Base-by-base conservation (phyloP, 208 protist species). In the Trypanosoma congolense region DNA sequence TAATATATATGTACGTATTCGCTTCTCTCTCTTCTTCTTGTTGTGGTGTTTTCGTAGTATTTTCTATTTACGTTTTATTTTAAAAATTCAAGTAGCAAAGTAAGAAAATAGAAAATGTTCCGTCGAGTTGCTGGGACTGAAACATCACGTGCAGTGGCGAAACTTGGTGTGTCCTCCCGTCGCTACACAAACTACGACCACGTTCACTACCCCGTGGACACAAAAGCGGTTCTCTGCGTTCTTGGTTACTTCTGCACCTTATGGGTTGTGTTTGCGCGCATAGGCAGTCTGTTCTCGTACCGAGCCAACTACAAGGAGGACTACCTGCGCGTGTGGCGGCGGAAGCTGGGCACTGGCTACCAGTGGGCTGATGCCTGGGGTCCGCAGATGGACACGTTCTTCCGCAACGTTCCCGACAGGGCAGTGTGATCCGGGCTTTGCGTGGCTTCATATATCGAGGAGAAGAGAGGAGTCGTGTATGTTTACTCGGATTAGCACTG, bases 341-440 rank as follows among this genome's bases (percentile, higher is more conserved):
- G 82, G 65, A 90, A 87, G 65, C 66, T 93, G 43, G 86, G 86
- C 70, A 89, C 77, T 19, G 86, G 86, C 65, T 93, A 93, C 74
- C 62, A 90, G 77, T 93, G 86, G 86, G 58, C 86, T 54, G 86
- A 93, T 53, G 86, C 79, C 18, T 90, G 82, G 82, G 86, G 86
- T 50, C 77, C 76, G 45, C 64, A 86, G 67, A 86, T 85, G 61
- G 73, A 79, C 59, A 89, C 77, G 29, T 14, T 93, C 50, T 93
- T 70, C 68, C 77, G 76, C 66, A 81, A 90, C 62, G 76, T 93
- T 25, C 86, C 86, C 14, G 77, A 83, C 57, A 66, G 68, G 19
- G 83, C 85, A 42, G 71, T 89, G 56, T 77, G 89, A 46, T 4
- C n/a, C 19, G 21, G 35, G 52, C 10, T 54, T 18, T 59, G 6